A percentile compares a stretch with the other conserved stretches of the same genome.
These are phyloP conservation scores for Paecilomyces fulvus DNA, from an alignment of 2,329 filamentous ascomycete species.

Conservation along the genomic window DNA sequence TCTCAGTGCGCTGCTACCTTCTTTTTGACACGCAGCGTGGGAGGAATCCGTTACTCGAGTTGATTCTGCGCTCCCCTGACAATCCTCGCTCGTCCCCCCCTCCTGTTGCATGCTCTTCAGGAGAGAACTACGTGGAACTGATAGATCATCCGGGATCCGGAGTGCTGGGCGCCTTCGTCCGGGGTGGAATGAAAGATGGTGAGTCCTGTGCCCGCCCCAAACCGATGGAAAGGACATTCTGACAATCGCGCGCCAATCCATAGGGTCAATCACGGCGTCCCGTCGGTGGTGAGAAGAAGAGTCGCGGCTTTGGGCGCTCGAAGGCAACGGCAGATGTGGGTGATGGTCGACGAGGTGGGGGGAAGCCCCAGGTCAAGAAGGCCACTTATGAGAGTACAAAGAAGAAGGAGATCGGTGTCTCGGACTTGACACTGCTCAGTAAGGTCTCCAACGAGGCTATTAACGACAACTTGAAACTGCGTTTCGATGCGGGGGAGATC, in stretches of 20 bases:
- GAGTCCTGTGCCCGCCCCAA: slow-evolving; percentile 6
- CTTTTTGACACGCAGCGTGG: not conserved
- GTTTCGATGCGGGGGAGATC: slow-evolving; percentile 94
- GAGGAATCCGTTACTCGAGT: not conserved
- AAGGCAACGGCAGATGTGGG: slow-evolving; percentile 34
- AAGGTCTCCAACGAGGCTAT: slow-evolving; percentile 99
- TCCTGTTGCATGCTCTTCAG: not conserved
- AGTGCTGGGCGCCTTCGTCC: slow-evolving; percentile 14
- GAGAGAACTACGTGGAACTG: slow-evolving; percentile 9
- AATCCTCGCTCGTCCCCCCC: not conserved
- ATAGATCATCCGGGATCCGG: slow-evolving; percentile 17
- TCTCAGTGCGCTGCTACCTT: not conserved
- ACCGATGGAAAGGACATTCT: not conserved
- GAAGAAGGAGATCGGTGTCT: slow-evolving; percentile 99
- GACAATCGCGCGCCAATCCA: not conserved
- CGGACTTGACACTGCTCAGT: slow-evolving; percentile 92
- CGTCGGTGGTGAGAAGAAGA: slow-evolving; percentile 34
- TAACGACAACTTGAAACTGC: slow-evolving; percentile 97
- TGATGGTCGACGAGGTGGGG: slow-evolving; percentile 37
- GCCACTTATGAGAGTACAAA: slow-evolving; percentile 92
- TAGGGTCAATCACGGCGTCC: slow-evolving; percentile 38
- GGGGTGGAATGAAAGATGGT: slow-evolving; percentile 27
- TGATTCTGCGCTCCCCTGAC: not conserved
- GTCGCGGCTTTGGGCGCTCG: slow-evolving; percentile 33
- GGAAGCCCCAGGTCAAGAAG: slow-evolving; percentile 73